These are phyloP conservation scores for Neonothopanus nambi DNA, from an alignment of 1,284 basidiomycete genomes.

Conservation along the genomic window DNA sequence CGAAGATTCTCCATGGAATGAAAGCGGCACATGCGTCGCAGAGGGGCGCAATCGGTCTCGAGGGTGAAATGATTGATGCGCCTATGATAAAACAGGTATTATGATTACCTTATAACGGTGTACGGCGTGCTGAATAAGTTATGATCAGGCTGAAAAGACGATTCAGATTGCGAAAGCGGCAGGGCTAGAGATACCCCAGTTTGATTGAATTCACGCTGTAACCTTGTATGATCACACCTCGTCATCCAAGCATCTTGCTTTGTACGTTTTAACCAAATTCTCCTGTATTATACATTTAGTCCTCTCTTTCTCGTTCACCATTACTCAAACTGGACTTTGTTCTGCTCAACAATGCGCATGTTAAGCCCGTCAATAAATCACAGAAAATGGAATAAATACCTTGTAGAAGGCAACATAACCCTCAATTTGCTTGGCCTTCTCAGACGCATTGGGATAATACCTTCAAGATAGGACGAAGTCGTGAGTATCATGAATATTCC, in stretches of 20 bases:
- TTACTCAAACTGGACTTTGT: constrained; percentile 11
- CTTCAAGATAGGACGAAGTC: constrained; percentile 30
- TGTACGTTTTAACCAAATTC: background rate
- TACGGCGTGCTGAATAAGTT: too few relatives aligned
- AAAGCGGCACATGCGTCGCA: constrained; percentile 47
- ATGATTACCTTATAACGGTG: too few relatives aligned
- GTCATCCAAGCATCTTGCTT: too few relatives aligned
- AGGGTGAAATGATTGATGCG: constrained; percentile 88
- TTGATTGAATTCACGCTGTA: constrained; percentile 10
- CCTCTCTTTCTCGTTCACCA: background rate
- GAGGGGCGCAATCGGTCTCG: constrained; percentile 52
- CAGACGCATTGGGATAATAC: constrained; percentile 59
- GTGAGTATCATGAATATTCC: background rate
- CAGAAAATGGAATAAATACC: constrained; percentile 31
- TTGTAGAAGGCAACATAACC: constrained; percentile 68
- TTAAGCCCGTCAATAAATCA: background rate
- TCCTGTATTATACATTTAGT: background rate
- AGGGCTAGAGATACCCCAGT: constrained; percentile 57
- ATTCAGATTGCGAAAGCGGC: constrained; percentile 66
- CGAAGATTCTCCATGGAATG: constrained; percentile 72
- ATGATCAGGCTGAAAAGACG: constrained; percentile 60
- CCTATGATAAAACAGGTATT: constrained; percentile 85
- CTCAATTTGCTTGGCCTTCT: constrained; percentile 56
- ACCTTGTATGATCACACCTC: background rate
- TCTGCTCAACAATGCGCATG: background rate